Evolutionary conservation across 1,139 yeast genomes (phyloP).

Genomic region (Geotrichum histeridarum): DNA sequence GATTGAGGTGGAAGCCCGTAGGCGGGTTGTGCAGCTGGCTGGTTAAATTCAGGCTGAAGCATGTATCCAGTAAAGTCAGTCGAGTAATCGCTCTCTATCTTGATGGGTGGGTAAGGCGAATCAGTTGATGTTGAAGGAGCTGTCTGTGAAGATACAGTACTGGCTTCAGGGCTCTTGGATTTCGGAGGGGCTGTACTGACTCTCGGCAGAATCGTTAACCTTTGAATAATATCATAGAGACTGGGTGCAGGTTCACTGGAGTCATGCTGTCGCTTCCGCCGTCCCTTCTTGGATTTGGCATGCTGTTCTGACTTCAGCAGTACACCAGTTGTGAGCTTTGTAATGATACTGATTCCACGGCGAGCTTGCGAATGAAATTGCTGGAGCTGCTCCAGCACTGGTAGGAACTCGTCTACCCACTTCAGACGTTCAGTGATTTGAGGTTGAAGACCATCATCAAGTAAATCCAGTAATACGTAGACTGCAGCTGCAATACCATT

Average conservation of each 20-base stretch:
- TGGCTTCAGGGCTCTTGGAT: background rate
- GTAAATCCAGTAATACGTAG: conserved; percentile 18
- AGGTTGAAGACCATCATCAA: conserved; percentile 12
- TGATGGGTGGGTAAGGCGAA: background rate
- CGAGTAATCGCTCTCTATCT: no score
- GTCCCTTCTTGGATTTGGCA: background rate
- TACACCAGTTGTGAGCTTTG: conserved; percentile 16
- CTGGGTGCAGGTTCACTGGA: conserved; percentile 13
- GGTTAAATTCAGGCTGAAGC: no score
- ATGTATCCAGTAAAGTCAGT: no score
- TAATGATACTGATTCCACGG: conserved; percentile 18
- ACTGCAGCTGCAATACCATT: conserved; percentile 20
- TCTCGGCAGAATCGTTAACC: conserved; percentile 17
- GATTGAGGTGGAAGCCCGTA: background rate
- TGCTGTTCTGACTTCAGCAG: conserved; percentile 6
- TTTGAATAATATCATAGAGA: conserved; percentile 19
- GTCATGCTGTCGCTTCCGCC: background rate
- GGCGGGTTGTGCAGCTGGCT: no score
- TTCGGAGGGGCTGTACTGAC: conserved; percentile 19
- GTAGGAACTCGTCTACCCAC: conserved; percentile 15
- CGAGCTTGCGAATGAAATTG: conserved; percentile 18
- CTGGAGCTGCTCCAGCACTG: conserved; percentile 15
- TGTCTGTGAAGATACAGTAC: background rate
- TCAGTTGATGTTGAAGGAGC: background rate
- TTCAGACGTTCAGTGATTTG: conserved; percentile 14